Evolutionary conservation across 1,284 basidiomycete species (phyloP), one percentile per base, ranked within the genome.

Genomic region (Schizophyllum commune): DNA sequence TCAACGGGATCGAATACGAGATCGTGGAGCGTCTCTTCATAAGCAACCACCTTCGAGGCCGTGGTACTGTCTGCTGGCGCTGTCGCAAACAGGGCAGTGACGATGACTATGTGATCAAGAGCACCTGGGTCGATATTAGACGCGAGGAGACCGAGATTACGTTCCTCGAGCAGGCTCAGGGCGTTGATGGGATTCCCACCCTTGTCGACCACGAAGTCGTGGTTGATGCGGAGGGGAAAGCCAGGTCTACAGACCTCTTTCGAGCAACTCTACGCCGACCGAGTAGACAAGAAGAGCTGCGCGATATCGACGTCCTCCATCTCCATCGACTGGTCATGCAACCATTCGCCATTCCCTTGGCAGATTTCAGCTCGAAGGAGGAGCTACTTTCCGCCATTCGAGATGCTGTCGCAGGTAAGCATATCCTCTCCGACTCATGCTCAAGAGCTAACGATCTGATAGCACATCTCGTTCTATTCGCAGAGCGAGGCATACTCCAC

Each of bases 331-430:
- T 62, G 8, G 61, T 62, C 4, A 52, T 58, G 51, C 56, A 58
- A 22, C 63, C 60, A 1, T 60, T 51, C 7, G 61, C 51, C 5
- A 20, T n/a, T 5, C 5, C 58, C 4, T 39, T 64, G 7, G 17
- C 39, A 27, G 17, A 47, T 0, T 64, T 64, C 19, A 19, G 19
- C 5, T 53, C 32, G 13, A 27, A 39, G 1, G 61, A 60, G 51
- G 63, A 64, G 34, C 61, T 64, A 9, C 52, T 64, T 15, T 61
- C 60, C 32, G 56, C 57, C 22, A 60, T 62, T 51, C 58, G 62
- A 39, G 61, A 64, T 34, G 58, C 33, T 5, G 57, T 64, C 22
- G 51, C 15, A 58, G 58, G 63, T 64, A 39, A 21, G 19, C 1
- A 2, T 52, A 13, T 3, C 27, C 20, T 51, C 3, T 47, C 9